Base-by-base conservation (phyloP, 2,329 filamentous ascomycete genomes). In the Elsinoe australis region DNA sequence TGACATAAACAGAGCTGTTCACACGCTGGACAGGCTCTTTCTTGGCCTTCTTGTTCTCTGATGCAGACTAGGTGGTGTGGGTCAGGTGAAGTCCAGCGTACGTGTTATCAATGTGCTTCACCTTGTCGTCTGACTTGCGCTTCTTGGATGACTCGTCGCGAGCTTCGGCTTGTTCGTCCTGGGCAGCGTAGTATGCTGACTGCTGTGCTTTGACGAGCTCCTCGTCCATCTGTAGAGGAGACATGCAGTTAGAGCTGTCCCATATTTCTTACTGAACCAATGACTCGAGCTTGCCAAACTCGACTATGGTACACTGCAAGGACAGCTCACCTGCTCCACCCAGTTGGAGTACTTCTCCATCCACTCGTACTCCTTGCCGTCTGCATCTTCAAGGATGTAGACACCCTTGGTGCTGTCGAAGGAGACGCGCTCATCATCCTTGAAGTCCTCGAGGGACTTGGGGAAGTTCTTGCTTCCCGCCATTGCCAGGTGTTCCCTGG, bases 1-100 rank as follows among this genome's bases (percentile, higher is more conserved):
- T 94, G 39, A 95, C 85, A 69, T 90, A 98, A 54, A 98, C 78
- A 33, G 90, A 90, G 4, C 86, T 94, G 64, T 95, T 96, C 57
- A 89, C 74, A 52, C 72, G 57, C 33, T 65, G 54, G 53, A 59
- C 19, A 9, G 59, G 58, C 50, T 55, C 50, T 21, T 55, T 59
- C 33, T 55, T 59, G 33, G 35, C 70, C 67, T 51, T 51, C 26
- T 51, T 48, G 29, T 34, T n/a, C 53, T 57, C 45, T 58, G 50
- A 47, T 17, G 47, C 51, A 10, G 45, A 49, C 50, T 52, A 28
- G 44, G 38, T 44, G 21, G 24, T 10, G 17, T 44, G 39, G 39
- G 39, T 44, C 18, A 44, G 39, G 39, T 42, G 39, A 32, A 32
- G 26, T 32, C 39, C 39, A 5, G 44, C 31, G 34, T 42, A 29